Conservation (phyloP, 2,329 filamentous ascomycete species). For the Ascochyta rabiei region DNA sequence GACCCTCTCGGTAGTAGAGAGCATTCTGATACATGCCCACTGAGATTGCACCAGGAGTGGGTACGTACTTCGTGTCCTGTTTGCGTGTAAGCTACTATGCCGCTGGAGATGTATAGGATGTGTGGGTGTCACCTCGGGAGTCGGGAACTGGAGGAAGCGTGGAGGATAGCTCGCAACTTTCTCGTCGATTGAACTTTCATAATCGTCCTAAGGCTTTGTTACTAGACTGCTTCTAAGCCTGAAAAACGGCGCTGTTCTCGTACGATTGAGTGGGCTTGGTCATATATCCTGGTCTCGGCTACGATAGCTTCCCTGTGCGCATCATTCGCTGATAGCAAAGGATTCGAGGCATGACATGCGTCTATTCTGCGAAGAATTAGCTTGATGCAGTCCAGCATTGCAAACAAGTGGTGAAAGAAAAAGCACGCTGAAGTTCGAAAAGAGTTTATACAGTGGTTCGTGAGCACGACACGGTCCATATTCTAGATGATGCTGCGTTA, state of each 20-base stretch:
- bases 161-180: conserved; percentile 27
- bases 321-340: conserved; percentile 53
- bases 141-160: conserved; percentile 32
- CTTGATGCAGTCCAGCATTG: conserved; percentile 19
- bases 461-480: conserved; percentile 6
- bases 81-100: neutral
- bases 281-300: conserved; percentile 69
- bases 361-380: conserved; percentile 19
- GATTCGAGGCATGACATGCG: conserved; percentile 55
- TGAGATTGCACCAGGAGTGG: conserved; percentile 45
- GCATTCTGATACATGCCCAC: conserved; percentile 65
- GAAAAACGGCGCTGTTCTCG: conserved; percentile 6
- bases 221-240: neutral
- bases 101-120: neutral
- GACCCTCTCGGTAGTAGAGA: conserved; percentile 66
- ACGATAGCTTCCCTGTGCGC: conserved; percentile 66
- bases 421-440: neutral
- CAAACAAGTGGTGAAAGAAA: conserved; percentile 5
- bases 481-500: conserved; percentile 8
- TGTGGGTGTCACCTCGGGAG: conserved; percentile 25
- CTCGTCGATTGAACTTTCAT: conserved; percentile 37
- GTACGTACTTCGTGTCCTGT: conserved; percentile 41
- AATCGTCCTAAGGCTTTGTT: conserved; percentile 42
- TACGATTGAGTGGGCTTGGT: conserved; percentile 64
- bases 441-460: conserved; percentile 11